Evolutionary conservation across 2,329 filamentous ascomycete species (phyloP), one percentile per base, ranked within the genome.

Genomic region (Penicillium sp.): DNA sequence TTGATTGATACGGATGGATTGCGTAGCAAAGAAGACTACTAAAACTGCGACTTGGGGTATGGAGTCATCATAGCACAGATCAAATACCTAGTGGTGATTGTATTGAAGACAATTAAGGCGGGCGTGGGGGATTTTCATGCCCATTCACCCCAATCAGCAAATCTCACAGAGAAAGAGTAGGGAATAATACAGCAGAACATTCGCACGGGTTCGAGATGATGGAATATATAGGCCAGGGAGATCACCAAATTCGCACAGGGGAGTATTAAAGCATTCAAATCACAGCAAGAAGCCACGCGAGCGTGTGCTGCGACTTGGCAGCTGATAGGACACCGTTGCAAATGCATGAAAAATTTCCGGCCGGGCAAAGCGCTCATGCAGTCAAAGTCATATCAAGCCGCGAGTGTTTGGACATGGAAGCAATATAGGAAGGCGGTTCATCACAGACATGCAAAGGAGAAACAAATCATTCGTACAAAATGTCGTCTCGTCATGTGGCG

Each of bases 301-400:
- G 60, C 62, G 38, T 58, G 54, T 55, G 62, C 63, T 58, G 66
- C 56, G 60, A 62, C 58, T 59, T 60, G 62, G 50, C 55, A 66
- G 55, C 51, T 59, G 56, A 50, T 47, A 26, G 43, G 52, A 65
- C 58, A 66, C 60, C 62, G 53, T 62, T 67, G 62, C 56, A 66
- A 65, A 67, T 67, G 64, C 64, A 66, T 62, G 51, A 62, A 60
- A 59, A 53, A 54, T 54, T 26, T n/a, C 44, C 50, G 51, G 51
- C 41, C 53, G 52, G 56, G 61, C 61, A 58, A 66, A 63, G 60
- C 60, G 60, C 62, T 67, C 61, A 64, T 66, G 60, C 62, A 60
- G 60, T 64, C 61, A 61, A 63, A 60, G 56, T 57, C 61, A 63
- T 55, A 57, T 52, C 49, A 50, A 39, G 45, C 46, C 24, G 45